Conservation (phyloP, 148 eudicot genomes). For the Rhododendron griersonianum region DNA sequence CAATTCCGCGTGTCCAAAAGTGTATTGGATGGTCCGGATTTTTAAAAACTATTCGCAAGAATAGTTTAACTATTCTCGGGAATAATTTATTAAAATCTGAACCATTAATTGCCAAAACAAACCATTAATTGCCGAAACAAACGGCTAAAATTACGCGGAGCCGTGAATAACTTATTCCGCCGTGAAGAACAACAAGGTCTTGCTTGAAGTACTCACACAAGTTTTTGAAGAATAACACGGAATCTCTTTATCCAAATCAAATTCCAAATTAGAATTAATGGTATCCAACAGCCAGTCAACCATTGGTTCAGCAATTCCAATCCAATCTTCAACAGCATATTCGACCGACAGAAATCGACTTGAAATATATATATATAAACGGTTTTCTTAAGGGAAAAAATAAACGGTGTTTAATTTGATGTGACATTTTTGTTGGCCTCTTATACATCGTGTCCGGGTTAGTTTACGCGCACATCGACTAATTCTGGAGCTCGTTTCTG, state of each 20-base stretch:
- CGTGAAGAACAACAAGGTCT: not conserved
- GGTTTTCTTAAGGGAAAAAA: not conserved
- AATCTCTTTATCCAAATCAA: not conserved
- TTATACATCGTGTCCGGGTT: too few species aligned
- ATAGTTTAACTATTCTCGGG: too few species aligned
- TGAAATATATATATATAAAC: not conserved
- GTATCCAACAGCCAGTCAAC: not conserved
- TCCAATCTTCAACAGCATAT: not conserved
- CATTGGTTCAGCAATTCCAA: not conserved
- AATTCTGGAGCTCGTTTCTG: too few species aligned
- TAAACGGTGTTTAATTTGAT: not conserved
- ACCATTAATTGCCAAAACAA: too few species aligned
- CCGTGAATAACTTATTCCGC: too few species aligned
- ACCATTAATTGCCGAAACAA: too few species aligned
- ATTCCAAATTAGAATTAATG: not conserved
- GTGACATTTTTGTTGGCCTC: not conserved
- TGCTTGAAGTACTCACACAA: not conserved
- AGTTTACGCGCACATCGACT: not conserved
- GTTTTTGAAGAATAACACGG: not conserved
- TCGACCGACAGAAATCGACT: not conserved
- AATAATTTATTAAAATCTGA: too few species aligned
- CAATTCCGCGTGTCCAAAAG: too few species aligned
- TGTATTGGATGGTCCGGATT: too few species aligned
- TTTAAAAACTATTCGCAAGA: too few species aligned
- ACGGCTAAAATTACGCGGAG: too few species aligned